Conservation (phyloP, 495 filamentous ascomycete species). For the Lophiostoma macrostomum region DNA sequence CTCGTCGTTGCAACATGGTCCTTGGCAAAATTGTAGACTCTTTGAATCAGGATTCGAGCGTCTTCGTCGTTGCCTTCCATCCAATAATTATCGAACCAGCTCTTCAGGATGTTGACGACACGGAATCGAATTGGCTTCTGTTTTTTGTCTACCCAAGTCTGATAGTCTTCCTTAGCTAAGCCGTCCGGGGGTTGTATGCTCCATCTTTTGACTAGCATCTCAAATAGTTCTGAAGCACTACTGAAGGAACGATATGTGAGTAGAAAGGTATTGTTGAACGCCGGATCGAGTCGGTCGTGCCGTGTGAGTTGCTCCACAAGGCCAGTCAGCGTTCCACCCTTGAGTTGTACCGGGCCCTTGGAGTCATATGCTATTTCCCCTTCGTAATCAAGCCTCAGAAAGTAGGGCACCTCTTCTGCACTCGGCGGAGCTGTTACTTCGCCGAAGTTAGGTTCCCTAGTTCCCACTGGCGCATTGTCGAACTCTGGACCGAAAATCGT, state of each 20-base stretch:
- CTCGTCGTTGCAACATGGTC: constrained; percentile 89
- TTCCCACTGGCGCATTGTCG: too few relatives aligned
- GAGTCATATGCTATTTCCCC: constrained; percentile 84
- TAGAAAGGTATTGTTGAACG: constrained; percentile 95
- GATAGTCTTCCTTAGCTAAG: constrained; percentile 69
- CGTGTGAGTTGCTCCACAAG: constrained; percentile 95
- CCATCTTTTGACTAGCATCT: constrained; percentile 86
- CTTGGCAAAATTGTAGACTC: constrained; percentile 85
- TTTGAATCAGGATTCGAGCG: constrained; percentile 77
- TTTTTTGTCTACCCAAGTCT: constrained; percentile 87
- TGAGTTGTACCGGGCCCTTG: constrained; percentile 71
- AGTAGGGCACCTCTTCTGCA: constrained; percentile 73
- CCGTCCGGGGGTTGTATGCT: constrained; percentile 90
- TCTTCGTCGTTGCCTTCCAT: constrained; percentile 88
- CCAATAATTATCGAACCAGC: constrained; percentile 97
- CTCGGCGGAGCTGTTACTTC: constrained; percentile 64
- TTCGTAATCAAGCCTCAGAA: constrained; percentile 83
- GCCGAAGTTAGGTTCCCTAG: too few relatives aligned
- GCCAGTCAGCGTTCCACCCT: constrained; percentile 83
- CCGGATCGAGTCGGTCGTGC: constrained; percentile 92
- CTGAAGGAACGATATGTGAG: constrained; percentile 97
- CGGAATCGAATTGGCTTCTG: constrained; percentile 93
- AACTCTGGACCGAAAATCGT: too few relatives aligned
- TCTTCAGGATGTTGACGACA: constrained; percentile 95
- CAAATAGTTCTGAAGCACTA: constrained; percentile 82